phyloP scores from a whole-genome alignment of 1,139 yeast species.

The Lodderomyces parapsilosis region DNA sequence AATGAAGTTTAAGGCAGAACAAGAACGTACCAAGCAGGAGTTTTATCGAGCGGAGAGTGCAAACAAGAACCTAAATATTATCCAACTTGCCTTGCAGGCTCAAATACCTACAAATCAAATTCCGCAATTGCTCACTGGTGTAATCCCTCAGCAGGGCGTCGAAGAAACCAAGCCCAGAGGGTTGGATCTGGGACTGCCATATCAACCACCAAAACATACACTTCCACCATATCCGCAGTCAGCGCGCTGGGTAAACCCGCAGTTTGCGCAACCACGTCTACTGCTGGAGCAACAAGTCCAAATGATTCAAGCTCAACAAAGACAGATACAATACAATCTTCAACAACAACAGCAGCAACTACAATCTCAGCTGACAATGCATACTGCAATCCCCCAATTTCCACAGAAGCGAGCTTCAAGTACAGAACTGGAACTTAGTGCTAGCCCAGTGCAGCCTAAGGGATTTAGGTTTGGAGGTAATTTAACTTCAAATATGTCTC shows the following conservation, averaged over 20 bases:
- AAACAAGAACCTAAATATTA: conserved; percentile 56
- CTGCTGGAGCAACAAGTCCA: conserved; percentile 12
- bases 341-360: conserved; percentile 9
- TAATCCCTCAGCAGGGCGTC: not conserved
- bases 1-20: conserved; percentile 65
- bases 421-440: conserved; percentile 18
- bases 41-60: conserved; percentile 66
- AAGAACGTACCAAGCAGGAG: conserved; percentile 83
- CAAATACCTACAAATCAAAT: conserved; percentile 68
- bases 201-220: not conserved
- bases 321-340: conserved; percentile 6
- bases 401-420: conserved; percentile 11
- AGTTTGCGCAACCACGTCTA: conserved; percentile 1
- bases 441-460: conserved; percentile 35
- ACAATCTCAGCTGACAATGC: conserved; percentile 7
- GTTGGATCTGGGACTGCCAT: not conserved
- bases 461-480: conserved; percentile 42
- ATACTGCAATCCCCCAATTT: not conserved
- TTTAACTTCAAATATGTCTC: not conserved
- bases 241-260: not conserved
- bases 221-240: not conserved
- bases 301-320: conserved; percentile 9
- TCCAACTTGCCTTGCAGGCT: conserved; percentile 60
- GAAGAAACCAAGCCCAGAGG: not conserved
- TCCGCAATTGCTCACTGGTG: conserved; percentile 56